Evolutionary conservation across 2,329 filamentous ascomycete genomes (phyloP).

Genomic region (Lecanosticta acicola): DNA sequence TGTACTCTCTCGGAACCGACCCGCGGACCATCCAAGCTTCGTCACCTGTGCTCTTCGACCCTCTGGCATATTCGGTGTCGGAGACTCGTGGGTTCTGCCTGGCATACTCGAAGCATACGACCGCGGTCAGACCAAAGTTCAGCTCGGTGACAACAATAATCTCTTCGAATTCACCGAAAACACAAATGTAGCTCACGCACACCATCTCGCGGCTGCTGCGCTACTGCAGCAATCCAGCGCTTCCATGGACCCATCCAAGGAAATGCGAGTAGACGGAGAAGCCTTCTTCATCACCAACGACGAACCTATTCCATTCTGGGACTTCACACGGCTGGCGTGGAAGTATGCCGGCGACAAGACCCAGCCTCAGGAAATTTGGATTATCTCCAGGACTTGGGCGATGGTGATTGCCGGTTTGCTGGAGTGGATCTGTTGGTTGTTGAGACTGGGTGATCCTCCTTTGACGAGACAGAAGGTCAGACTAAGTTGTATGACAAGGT

Average conservation of each 20-base stretch:
- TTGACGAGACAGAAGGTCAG: constrained; percentile 47
- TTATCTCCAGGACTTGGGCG: constrained; percentile 37
- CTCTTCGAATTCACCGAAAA: constrained; percentile 52
- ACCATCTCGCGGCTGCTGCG: constrained; percentile 46
- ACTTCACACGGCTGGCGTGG: constrained; percentile 46
- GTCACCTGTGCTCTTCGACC: constrained; percentile 48
- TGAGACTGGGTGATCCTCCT: constrained; percentile 41
- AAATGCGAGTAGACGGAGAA: constrained; percentile 41
- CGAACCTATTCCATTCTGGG: constrained; percentile 47
- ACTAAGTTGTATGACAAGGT: constrained; percentile 69
- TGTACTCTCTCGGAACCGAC: constrained; percentile 46
- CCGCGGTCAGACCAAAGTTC: constrained; percentile 46
- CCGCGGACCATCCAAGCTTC: constrained; percentile 37
- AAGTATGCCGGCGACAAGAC: constrained; percentile 39
- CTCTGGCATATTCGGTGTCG: constrained; percentile 48
- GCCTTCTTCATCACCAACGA: constrained; percentile 50
- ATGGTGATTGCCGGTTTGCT: constrained; percentile 39
- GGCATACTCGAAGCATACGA: constrained; percentile 41
- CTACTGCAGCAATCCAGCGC: too few species aligned
- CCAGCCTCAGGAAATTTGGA: constrained; percentile 39
- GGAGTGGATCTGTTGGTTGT: constrained; percentile 42
- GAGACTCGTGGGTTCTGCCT: constrained; percentile 43
- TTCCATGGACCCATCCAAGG: constrained; percentile 34
- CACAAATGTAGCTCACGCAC: constrained; percentile 48
- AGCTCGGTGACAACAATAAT: constrained; percentile 49